These are phyloP conservation scores for Paraphaeosphaeria minitans DNA, from an alignment of 2,329 filamentous ascomycete species.

Conservation along the genomic window DNA sequence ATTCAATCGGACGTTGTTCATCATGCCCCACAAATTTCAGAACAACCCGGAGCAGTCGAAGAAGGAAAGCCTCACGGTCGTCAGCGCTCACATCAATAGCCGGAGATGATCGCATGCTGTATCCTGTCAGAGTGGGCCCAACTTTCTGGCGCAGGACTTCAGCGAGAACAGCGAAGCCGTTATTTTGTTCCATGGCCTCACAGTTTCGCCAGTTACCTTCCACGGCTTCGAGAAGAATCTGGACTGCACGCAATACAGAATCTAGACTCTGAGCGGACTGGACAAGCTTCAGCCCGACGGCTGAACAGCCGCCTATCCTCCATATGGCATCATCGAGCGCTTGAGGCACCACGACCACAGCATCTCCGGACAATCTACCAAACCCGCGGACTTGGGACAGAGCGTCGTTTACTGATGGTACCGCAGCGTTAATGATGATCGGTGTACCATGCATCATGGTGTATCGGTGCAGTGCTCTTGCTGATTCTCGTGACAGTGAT, in stretches of 20 bases:
- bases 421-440: constrained; percentile 84
- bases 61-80: constrained; percentile 58
- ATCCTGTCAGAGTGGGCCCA: constrained; percentile 54
- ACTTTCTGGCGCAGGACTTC: constrained; percentile 84
- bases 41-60: constrained; percentile 73
- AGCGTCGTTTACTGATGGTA: constrained; percentile 87
- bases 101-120: constrained; percentile 56
- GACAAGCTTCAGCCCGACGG: constrained; percentile 81
- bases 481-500: constrained; percentile 74
- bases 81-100: constrained; percentile 40
- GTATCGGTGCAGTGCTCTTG: constrained; percentile 69
- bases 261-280: constrained; percentile 74
- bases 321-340: constrained; percentile 90
- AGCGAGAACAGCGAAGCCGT: constrained; percentile 87
- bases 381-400: constrained; percentile 81
- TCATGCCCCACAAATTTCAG: constrained; percentile 90
- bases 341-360: constrained; percentile 79
- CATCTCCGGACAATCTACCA: constrained; percentile 79
- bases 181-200: constrained; percentile 95
- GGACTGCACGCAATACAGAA: constrained; percentile 74
- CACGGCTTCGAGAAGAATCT: constrained; percentile 84
- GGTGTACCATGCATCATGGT: constrained; percentile 76
- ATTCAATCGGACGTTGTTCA: constrained; percentile 76
- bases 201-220: constrained; percentile 96
- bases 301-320: constrained; percentile 89